Percentiles rank a stretch among this genome's conserved stretches.
phyloP scores from a whole-genome alignment of 345 rosid species.

The Acer yangbiense region DNA sequence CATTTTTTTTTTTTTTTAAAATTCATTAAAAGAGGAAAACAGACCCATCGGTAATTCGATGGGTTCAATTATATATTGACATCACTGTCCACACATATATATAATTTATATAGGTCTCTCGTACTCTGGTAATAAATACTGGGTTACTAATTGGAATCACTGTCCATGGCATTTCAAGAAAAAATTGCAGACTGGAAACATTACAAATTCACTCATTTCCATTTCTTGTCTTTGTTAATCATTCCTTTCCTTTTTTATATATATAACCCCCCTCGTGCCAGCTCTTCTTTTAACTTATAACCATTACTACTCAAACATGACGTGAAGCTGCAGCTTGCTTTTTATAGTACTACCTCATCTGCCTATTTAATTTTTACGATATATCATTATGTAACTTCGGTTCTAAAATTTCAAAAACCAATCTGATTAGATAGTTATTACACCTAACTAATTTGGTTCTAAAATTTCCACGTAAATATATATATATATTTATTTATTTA shows the following conservation, averaged over 20 bases:
- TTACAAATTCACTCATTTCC: conserved; percentile 11
- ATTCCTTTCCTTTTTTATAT: conserved; percentile 1
- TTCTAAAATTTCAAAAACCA: no score
- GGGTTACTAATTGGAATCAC: neutral
- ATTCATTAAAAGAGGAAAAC: neutral
- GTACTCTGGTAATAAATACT: neutral
- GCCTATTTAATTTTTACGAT: neutral
- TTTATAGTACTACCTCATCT: conserved; percentile 18
- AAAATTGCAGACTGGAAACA: conserved; percentile 7
- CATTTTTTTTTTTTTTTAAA: no score
- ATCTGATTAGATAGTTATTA: no score
- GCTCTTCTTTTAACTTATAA: conserved; percentile 8
- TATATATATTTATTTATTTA: neutral
- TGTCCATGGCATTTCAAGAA: neutral
- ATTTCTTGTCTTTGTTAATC: conserved; percentile 7
- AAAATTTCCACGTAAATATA: no score
- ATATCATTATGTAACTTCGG: no score
- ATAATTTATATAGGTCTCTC: no score
- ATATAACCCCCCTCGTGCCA: neutral
- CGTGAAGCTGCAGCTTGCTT: conserved; percentile 20
- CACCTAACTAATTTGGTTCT: no score
- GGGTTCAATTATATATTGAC: neutral
- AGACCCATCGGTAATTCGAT: neutral
- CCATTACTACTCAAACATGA: conserved; percentile 18
- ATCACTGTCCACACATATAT: no score